Percentiles rank a stretch among this genome's conserved stretches.
Evolutionary conservation across 192 early-diverging fungal species (phyloP).

Genomic region (Ambispora gerdemannii): DNA sequence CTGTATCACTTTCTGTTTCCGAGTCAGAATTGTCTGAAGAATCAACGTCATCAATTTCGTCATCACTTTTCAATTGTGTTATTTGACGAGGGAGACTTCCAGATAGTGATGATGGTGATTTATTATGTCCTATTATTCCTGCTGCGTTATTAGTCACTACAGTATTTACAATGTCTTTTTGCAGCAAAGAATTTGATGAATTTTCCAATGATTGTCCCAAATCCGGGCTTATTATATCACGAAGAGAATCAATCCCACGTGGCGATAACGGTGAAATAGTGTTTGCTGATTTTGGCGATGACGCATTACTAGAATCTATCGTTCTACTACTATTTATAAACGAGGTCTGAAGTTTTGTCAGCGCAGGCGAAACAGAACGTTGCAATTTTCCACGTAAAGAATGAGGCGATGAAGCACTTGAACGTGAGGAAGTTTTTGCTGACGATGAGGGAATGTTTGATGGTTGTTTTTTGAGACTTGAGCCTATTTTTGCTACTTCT

Average conservation of each 20-base stretch:
- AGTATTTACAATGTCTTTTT: background rate
- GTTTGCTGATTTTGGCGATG: background rate
- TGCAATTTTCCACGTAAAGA: background rate
- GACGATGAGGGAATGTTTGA: background rate
- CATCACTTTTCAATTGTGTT: background rate
- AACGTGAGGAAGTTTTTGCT: background rate
- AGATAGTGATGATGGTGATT: background rate
- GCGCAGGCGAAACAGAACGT: background rate
- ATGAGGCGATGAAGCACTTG: background rate
- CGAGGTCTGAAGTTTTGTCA: background rate
- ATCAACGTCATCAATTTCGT: background rate
- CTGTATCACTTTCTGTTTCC: conserved; percentile 5
- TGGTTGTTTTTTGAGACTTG: conserved; percentile 6
- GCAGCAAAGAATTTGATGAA: background rate
- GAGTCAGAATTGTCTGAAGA: background rate
- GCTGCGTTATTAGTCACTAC: background rate
- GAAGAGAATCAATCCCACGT: background rate
- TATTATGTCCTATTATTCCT: background rate
- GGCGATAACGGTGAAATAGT: conserved; percentile 3
- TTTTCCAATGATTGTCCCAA: background rate
- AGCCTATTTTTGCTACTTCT: conserved; percentile 1
- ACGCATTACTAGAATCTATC: background rate
- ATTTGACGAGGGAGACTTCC: background rate
- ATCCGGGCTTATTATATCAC: background rate
- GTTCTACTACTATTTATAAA: background rate